Evolutionary conservation across 345 rosid species (phyloP).

Genomic region (Iberis pinnata): DNA sequence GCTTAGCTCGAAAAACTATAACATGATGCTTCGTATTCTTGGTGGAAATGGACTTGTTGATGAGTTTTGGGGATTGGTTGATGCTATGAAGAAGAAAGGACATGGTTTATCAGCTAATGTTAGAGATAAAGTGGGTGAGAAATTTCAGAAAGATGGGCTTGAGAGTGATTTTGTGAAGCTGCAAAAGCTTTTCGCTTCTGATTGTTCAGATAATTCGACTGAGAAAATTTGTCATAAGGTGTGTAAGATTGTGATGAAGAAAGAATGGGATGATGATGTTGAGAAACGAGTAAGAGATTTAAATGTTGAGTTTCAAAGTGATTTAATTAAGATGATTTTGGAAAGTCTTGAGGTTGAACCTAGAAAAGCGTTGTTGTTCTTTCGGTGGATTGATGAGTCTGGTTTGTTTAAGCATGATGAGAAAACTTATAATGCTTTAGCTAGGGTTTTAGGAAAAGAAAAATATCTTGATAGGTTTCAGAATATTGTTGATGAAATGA

Average conservation of each 20-base stretch:
- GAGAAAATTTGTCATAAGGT: constrained; percentile 43
- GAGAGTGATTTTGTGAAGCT: constrained; percentile 50
- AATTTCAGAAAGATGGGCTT: constrained; percentile 61
- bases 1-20: constrained; percentile 58
- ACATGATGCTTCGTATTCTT: constrained; percentile 60
- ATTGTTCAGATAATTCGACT: constrained; percentile 44
- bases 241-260: constrained; percentile 59
- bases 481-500: constrained; percentile 69
- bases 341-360: constrained; percentile 68
- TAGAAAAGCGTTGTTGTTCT: constrained; percentile 60
- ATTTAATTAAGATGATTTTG: constrained; percentile 53
- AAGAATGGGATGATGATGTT: constrained; percentile 64
- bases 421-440: constrained; percentile 62
- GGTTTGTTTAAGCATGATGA: constrained; percentile 49
- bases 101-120: constrained; percentile 64
- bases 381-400: constrained; percentile 77
- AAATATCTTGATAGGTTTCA: constrained; percentile 74
- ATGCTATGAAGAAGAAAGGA: constrained; percentile 65
- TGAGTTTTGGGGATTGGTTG: constrained; percentile 75
- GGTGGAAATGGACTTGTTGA: constrained; percentile 55
- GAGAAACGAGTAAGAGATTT: constrained; percentile 46
- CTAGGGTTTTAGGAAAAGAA: constrained; percentile 65
- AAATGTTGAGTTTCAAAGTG: constrained; percentile 42
- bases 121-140: constrained; percentile 50
- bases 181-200: constrained; percentile 47